phyloP scores from a whole-genome alignment of 768 basidiomycete species.

The Termitomyces heimii region DNA sequence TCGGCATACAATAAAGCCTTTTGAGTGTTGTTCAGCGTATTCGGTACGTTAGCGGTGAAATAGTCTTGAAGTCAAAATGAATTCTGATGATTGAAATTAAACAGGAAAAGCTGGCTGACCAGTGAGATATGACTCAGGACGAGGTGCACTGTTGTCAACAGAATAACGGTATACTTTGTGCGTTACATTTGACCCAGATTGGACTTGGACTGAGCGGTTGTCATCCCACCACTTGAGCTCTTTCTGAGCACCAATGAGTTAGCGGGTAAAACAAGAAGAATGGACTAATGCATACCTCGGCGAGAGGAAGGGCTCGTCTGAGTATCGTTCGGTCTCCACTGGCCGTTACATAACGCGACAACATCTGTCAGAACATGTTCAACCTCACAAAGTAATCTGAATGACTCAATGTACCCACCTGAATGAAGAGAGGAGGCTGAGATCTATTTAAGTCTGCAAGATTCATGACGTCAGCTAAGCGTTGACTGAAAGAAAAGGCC shows the following conservation, averaged over 20 bases:
- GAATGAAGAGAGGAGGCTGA: slow-evolving; percentile 87
- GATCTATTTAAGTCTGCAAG: slow-evolving; percentile 76
- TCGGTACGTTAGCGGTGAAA: slow-evolving; percentile 64
- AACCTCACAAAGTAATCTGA: not conserved
- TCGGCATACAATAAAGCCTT: slow-evolving; percentile 73
- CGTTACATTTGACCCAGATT: slow-evolving; percentile 60
- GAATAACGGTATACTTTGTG: slow-evolving; percentile 66
- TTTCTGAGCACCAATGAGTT: slow-evolving; percentile 32
- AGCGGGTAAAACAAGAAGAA: not conserved
- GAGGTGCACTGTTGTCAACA: slow-evolving; percentile 80
- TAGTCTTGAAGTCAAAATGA: slow-evolving; percentile 51
- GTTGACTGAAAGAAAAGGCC: not conserved
- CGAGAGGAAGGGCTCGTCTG: slow-evolving; percentile 73
- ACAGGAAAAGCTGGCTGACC: slow-evolving; percentile 33
- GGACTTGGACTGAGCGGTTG: slow-evolving; percentile 66
- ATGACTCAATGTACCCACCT: slow-evolving; percentile 34
- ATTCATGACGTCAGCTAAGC: slow-evolving; percentile 31
- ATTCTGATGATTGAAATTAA: slow-evolving; percentile 11
- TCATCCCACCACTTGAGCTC: slow-evolving; percentile 82
- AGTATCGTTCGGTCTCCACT: slow-evolving; percentile 76
- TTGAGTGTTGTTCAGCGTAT: slow-evolving; percentile 55
- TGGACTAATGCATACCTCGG: slow-evolving; percentile 47
- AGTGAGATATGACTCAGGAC: slow-evolving; percentile 77
- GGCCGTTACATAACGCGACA: slow-evolving; percentile 72
- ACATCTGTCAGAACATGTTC: slow-evolving; percentile 51